A percentile compares a stretch with the other conserved stretches of the same genome.
These are phyloP conservation scores for Aspergillus chevalieri DNA, from an alignment of 2,329 filamentous ascomycete genomes.

Conservation along the genomic window DNA sequence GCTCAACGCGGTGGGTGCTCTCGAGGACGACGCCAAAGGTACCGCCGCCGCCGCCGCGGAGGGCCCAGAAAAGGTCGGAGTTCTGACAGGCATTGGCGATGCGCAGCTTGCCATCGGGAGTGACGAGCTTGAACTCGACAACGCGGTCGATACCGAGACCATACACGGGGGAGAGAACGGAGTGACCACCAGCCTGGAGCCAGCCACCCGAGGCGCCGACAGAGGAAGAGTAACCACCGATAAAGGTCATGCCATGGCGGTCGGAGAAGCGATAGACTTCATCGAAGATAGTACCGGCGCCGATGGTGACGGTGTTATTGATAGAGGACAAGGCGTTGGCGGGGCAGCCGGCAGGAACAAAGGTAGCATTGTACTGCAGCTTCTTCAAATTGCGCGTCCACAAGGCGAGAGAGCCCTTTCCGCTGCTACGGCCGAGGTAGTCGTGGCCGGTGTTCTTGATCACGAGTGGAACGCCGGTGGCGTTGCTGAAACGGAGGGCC, in stretches of 20 bases:
- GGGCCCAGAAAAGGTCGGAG: conserved; percentile 16
- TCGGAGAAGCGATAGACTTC: conserved; percentile 21
- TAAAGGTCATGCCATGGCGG: conserved; percentile 17
- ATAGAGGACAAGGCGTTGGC: conserved; percentile 2
- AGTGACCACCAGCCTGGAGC: conserved; percentile 24
- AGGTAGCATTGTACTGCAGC: conserved; percentile 10
- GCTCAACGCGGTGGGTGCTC: conserved; percentile 11
- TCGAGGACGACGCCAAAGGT: conserved; percentile 13
- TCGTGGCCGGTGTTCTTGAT: conserved; percentile 34
- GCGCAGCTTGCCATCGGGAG: conserved; percentile 10
- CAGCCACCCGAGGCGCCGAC: conserved; percentile 21
- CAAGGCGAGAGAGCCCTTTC: conserved; percentile 21
- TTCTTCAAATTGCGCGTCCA: conserved; percentile 24
- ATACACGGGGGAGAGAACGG: conserved; percentile 21
- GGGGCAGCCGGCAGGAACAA: conserved; percentile 4
- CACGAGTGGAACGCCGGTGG: conserved; percentile 6
- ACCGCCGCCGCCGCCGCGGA: conserved; percentile 14
- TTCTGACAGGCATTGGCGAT: conserved; percentile 14
- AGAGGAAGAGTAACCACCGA: conserved; percentile 14
- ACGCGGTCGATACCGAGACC: conserved; percentile 25
- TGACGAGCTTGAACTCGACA: conserved; percentile 23
- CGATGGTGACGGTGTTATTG: conserved; percentile 20
- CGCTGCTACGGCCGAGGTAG: conserved; percentile 27
- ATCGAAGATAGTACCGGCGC: conserved; percentile 23
- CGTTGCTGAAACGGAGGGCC: conserved; percentile 8